A percentile compares a stretch with the other conserved stretches of the same genome.
Evolutionary conservation across 257 asterid species (phyloP).

Genomic region (Solanum clarkiae): DNA sequence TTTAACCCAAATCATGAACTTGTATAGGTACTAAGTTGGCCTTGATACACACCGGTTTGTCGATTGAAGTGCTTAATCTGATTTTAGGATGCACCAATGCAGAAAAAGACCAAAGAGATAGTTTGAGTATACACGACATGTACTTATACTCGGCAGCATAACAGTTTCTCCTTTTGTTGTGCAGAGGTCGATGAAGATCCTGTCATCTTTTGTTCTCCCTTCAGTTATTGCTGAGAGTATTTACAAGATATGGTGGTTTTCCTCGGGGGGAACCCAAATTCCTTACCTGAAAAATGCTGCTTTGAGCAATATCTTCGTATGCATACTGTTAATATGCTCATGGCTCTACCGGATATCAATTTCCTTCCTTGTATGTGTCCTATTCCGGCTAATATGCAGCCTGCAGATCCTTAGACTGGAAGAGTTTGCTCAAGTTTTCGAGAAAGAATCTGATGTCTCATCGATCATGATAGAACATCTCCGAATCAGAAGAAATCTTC

Average conservation of each 20-base stretch:
- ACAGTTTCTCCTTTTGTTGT: not conserved
- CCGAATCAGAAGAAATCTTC: slow-evolving; percentile 65
- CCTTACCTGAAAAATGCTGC: slow-evolving; percentile 55
- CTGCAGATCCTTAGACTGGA: slow-evolving; percentile 73
- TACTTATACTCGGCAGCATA: not conserved
- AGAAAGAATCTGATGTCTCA: slow-evolving; percentile 52
- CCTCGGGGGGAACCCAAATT: slow-evolving; percentile 67
- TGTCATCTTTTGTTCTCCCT: slow-evolving; percentile 73
- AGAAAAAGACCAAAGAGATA: not conserved
- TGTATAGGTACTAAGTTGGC: not conserved
- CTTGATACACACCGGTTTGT: not conserved
- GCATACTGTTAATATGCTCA: slow-evolving; percentile 55
- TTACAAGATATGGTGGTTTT: slow-evolving; percentile 94
- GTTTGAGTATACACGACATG: not conserved
- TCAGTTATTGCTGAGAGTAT: slow-evolving; percentile 52
- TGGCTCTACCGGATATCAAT: slow-evolving; percentile 80
- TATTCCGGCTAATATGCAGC: slow-evolving; percentile 68
- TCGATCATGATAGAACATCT: slow-evolving; percentile 71
- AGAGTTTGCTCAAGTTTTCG: slow-evolving; percentile 74
- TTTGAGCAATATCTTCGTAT: slow-evolving; percentile 40
- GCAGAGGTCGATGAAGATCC: slow-evolving; percentile 86
- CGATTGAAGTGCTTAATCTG: not conserved
- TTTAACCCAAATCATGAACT: not conserved
- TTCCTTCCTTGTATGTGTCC: slow-evolving; percentile 72
- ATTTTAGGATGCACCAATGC: not conserved